These are phyloP conservation scores for Syncephalis plumigaleata DNA, from an alignment of 371 early-diverging fungal species.

Conservation along the genomic window DNA sequence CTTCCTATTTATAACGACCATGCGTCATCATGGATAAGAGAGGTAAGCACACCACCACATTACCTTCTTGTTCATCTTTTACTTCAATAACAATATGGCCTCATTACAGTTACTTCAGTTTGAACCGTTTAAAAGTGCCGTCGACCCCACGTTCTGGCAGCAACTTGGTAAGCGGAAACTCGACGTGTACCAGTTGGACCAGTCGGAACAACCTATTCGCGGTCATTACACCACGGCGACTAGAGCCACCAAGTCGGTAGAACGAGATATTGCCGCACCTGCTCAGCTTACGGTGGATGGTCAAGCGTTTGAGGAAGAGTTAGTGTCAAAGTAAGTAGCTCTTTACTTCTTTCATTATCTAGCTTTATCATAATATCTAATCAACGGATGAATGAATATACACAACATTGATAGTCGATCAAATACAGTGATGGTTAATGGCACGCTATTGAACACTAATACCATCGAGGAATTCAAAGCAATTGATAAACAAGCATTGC, in stretches of 20 bases:
- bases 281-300: constrained; percentile 19
- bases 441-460: constrained; percentile 65
- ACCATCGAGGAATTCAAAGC: constrained; percentile 78
- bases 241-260: constrained; percentile 11
- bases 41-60: too few species aligned
- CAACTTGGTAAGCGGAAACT: constrained; percentile 62
- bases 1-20: too few species aligned
- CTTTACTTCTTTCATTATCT: not conserved
- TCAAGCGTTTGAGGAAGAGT: constrained; percentile 12
- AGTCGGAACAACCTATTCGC: constrained; percentile 24
- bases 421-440: constrained; percentile 25
- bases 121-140: constrained; percentile 60
- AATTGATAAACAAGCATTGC: constrained; percentile 49
- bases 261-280: constrained; percentile 14
- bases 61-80: too few species aligned
- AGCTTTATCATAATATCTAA: not conserved
- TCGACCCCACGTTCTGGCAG: constrained; percentile 86
- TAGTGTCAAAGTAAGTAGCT: not conserved
- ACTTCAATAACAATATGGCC: too few species aligned
- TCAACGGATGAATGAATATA: too few species aligned
- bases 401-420: too few species aligned
- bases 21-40: too few species aligned
- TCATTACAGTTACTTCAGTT: constrained; percentile 42
- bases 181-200: constrained; percentile 56
- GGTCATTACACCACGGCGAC: constrained; percentile 46